These are phyloP conservation scores for Alternaria burnsii DNA, from an alignment of 2,329 filamentous ascomycete genomes.

Conservation along the genomic window DNA sequence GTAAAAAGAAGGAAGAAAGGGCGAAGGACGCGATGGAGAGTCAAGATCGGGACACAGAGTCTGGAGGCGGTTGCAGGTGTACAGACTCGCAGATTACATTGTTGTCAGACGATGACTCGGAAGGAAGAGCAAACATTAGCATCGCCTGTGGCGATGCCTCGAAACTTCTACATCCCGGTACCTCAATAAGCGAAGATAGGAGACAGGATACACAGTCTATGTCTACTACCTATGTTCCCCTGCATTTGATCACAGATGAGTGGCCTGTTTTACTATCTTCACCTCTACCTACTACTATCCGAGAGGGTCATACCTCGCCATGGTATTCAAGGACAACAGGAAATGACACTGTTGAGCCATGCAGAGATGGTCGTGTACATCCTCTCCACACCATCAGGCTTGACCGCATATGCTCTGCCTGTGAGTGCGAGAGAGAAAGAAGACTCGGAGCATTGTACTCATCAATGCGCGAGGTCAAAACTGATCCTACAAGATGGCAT, in stretches of 20 bases:
- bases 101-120: background rate
- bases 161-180: background rate
- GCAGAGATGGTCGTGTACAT: constrained; percentile 7
- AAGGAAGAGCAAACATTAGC: background rate
- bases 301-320: background rate
- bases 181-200: background rate
- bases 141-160: background rate
- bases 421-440: constrained; percentile 14
- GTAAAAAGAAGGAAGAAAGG: background rate
- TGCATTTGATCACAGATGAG: background rate
- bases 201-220: background rate
- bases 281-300: background rate
- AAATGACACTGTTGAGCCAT: background rate
- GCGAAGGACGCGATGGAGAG: background rate
- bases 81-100: background rate
- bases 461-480: background rate
- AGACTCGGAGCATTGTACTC: constrained; percentile 6
- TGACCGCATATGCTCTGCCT: constrained; percentile 5
- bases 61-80: background rate
- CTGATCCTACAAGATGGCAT: constrained; percentile 10
- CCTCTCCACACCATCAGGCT: constrained; percentile 8
- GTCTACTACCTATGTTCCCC: background rate
- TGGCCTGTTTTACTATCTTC: background rate
- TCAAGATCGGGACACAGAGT: background rate
- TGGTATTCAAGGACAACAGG: too few relatives aligned